Evolutionary conservation across 2,329 filamentous ascomycete genomes (phyloP).

Genomic region (Cladosporium sp.): DNA sequence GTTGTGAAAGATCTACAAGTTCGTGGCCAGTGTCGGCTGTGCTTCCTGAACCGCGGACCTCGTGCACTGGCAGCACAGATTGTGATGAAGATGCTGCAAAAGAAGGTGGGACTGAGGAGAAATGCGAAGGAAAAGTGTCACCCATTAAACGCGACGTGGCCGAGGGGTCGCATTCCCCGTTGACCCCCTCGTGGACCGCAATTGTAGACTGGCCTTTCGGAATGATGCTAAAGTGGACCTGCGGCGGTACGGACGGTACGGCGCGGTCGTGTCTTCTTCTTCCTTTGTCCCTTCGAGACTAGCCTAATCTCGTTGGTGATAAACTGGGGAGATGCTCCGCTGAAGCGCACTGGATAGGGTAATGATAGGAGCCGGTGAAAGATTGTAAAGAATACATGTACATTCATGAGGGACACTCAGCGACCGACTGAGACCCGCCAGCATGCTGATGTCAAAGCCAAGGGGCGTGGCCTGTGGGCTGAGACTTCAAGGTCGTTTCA

Average conservation of each 20-base stretch:
- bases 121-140: constrained; percentile 14
- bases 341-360: neutral
- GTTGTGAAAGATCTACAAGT: constrained; percentile 14
- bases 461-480: neutral
- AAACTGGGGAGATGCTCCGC: neutral
- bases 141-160: constrained; percentile 15
- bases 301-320: neutral
- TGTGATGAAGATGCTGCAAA: constrained; percentile 21
- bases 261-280: neutral
- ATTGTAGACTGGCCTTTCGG: constrained; percentile 14
- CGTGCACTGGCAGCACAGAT: constrained; percentile 29
- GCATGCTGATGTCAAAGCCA: neutral
- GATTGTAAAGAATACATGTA: neutral
- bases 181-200: constrained; percentile 1
- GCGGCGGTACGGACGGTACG: neutral
- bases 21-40: constrained; percentile 11
- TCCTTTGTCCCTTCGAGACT: neutral
- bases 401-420: neutral
- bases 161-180: constrained; percentile 3
- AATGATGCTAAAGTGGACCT: constrained; percentile 13
- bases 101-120: constrained; percentile 9
- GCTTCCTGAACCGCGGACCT: constrained; percentile 21
- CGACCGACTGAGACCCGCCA: neutral
- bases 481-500: neutral
- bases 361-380: neutral